Base-by-base conservation (phyloP, 2,329 filamentous ascomycete species). In the Calonectria ilicicola region DNA sequence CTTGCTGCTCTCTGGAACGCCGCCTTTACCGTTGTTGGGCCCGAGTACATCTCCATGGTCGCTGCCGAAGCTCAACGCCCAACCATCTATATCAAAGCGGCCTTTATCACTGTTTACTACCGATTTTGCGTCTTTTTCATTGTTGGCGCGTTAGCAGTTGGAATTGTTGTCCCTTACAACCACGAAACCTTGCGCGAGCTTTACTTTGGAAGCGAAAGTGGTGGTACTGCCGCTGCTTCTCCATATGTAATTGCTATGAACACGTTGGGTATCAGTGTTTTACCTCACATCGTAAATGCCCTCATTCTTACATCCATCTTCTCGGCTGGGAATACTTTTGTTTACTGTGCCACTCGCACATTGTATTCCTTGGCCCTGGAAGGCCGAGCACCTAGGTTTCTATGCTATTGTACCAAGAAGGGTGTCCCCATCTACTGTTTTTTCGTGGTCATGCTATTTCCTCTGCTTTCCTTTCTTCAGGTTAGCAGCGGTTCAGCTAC, bases 241-340 rank as follows among this genome's bases (percentile, higher is more conserved):
- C 91, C 90, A 2, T 92, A 91, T 76, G 90, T 92, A 67, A 91
- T 92, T 77, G 90, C 90, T 58, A 91, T 92, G 88, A 81, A 85
- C 64, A 89, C 89, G 75, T 75, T 91, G 72, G 83, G 85, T 9
- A 86, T 92, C 65, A 77, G 80, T 0, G 88, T 88, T 14, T 85
- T 92, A 35, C 89, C 90, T 10, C 85, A 90, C 64, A 84, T 92
- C 21, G 86, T 91, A 75, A 92, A 92, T 76, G 90, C 89, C n/a
- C 81, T 86, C 65, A 82, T 86, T 80, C 72, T 85, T 67, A 85
- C 84, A 14, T 84, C 83, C 69, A 85, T 85, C 74, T 85, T 85
- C 76, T 87, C 86, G 15, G 86, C 85, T 32, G 87, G 87, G 17
- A 89, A 89, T 78, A 87, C 86, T 14, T 89, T 88, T 74, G 86